A percentile compares a stretch with the other conserved stretches of the same genome.
These are phyloP conservation scores for Cladosporium sp. DNA, from an alignment of 2,329 filamentous ascomycete species.

Conservation along the genomic window DNA sequence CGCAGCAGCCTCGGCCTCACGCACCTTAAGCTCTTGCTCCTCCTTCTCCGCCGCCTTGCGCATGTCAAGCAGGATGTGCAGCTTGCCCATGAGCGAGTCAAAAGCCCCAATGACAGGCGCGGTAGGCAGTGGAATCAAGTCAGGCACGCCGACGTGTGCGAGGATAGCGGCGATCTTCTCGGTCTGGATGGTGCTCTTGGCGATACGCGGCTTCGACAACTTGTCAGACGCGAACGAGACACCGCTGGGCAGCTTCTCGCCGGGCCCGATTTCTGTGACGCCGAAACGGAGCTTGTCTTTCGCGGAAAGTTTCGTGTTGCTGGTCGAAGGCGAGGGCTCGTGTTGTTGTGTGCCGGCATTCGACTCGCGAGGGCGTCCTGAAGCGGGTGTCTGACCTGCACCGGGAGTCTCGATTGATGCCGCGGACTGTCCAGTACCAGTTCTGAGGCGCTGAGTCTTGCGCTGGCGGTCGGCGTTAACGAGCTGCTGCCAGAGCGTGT, in stretches of 20 bases:
- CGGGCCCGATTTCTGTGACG: slow-evolving; percentile 61
- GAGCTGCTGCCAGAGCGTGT: slow-evolving; percentile 77
- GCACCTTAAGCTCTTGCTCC: slow-evolving; percentile 65
- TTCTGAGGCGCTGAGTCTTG: slow-evolving; percentile 64
- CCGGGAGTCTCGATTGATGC: slow-evolving; percentile 14
- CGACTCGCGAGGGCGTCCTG: slow-evolving; percentile 45
- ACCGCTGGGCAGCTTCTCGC: slow-evolving; percentile 81
- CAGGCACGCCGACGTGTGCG: slow-evolving; percentile 68
- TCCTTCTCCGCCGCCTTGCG: slow-evolving; percentile 75
- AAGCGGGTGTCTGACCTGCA: slow-evolving; percentile 25
- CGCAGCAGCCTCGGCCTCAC: slow-evolving; percentile 40
- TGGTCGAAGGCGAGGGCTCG: slow-evolving; percentile 17
- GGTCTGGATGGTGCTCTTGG: slow-evolving; percentile 75
- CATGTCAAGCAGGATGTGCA: slow-evolving; percentile 69
- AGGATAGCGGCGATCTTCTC: slow-evolving; percentile 72
- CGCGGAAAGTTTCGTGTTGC: slow-evolving; percentile 58
- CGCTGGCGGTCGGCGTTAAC: slow-evolving; percentile 83
- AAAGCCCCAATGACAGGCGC: slow-evolving; percentile 69
- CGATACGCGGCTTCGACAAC: slow-evolving; percentile 74
- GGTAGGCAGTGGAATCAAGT: slow-evolving; percentile 72
- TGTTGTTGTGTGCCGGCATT: slow-evolving; percentile 34
- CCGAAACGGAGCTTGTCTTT: slow-evolving; percentile 80
- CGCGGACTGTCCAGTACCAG: slow-evolving; percentile 15
- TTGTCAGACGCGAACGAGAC: slow-evolving; percentile 87
- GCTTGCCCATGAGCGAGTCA: slow-evolving; percentile 67